Percentiles rank a stretch among this genome's conserved stretches.
Conservation (phyloP, 164 flowering plant genomes). For the Saururus chinensis region DNA sequence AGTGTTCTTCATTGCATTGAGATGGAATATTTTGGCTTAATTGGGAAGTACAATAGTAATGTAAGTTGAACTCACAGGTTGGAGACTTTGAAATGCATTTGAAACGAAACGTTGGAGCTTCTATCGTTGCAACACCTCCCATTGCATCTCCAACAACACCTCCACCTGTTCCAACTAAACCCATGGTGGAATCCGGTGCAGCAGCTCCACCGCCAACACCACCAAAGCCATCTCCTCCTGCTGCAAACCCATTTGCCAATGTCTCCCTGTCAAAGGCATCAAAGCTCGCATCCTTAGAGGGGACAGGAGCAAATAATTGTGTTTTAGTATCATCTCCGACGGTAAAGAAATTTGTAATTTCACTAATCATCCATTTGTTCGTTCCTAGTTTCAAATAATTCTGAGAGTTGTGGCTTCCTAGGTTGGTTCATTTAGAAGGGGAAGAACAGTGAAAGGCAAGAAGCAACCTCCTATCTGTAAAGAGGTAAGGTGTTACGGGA, state of each 20-base stretch:
- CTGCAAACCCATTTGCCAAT: slow-evolving; percentile 43
- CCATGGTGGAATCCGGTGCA: slow-evolving; percentile 43
- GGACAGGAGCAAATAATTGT: slow-evolving; percentile 56
- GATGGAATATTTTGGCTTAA: no score
- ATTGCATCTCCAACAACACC: slow-evolving; percentile 32
- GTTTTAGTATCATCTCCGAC: slow-evolving; percentile 68
- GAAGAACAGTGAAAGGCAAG: slow-evolving; percentile 69
- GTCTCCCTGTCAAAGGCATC: slow-evolving; percentile 30
- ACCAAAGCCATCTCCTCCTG: slow-evolving; percentile 38
- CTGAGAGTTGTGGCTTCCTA: slow-evolving; percentile 13
- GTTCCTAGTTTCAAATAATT: neutral
- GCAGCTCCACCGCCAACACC: slow-evolving; percentile 25
- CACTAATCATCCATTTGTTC: neutral
- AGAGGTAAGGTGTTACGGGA: slow-evolving; percentile 35
- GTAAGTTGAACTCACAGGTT: slow-evolving; percentile 26
- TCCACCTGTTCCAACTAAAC: slow-evolving; percentile 56
- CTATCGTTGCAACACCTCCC: slow-evolving; percentile 24
- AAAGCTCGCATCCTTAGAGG: slow-evolving; percentile 66
- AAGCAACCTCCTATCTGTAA: slow-evolving; percentile 69
- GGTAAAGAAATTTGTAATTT: slow-evolving; percentile 27
- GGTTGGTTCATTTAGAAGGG: slow-evolving; percentile 83
- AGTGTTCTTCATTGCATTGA: no score
- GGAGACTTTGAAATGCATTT: slow-evolving; percentile 91
- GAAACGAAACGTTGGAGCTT: slow-evolving; percentile 54
- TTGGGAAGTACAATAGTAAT: neutral